A percentile compares a stretch with the other conserved stretches of the same genome.
Evolutionary conservation across 108 stramenopile species (phyloP).

Genomic region (Cyclostephanos tholiformis): DNA sequence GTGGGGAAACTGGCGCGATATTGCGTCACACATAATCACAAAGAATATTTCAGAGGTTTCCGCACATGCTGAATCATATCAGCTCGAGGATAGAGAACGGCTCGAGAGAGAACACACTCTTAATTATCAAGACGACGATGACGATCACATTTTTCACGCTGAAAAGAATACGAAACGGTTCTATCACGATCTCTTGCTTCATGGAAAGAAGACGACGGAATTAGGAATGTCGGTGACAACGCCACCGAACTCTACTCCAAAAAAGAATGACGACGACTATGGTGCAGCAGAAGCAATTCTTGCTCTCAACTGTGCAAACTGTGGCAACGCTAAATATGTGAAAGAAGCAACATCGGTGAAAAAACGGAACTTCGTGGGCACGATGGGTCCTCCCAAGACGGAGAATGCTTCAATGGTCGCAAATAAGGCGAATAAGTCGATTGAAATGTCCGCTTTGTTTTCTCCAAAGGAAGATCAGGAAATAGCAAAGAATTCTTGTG

Average conservation of each 20-base stretch:
- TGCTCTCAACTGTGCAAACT: slow-evolving; percentile 1
- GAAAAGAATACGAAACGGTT: neutral
- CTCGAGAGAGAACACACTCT: slow-evolving; percentile 6
- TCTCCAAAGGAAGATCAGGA: neutral
- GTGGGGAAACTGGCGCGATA: slow-evolving; percentile 13
- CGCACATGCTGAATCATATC: neutral
- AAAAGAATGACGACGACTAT: neutral
- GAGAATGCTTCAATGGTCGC: neutral
- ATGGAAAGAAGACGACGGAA: neutral
- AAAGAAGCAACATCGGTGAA: neutral
- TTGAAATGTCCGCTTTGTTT: neutral
- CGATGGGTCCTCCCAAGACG: neutral
- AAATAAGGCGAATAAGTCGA: neutral
- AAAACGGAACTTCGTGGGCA: neutral
- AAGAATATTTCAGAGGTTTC: neutral
- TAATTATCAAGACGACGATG: neutral
- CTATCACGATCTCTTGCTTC: neutral
- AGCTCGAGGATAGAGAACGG: neutral
- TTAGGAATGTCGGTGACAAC: neutral
- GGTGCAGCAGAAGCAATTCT: slow-evolving; percentile 4
- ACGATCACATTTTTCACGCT: neutral
- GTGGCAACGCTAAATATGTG: neutral
- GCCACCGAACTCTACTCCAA: neutral
- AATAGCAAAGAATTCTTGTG: neutral
- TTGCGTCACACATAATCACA: neutral